Evolutionary conservation across 2,329 filamentous ascomycete species (phyloP).

Genomic region (Cercospora brassicicola): DNA sequence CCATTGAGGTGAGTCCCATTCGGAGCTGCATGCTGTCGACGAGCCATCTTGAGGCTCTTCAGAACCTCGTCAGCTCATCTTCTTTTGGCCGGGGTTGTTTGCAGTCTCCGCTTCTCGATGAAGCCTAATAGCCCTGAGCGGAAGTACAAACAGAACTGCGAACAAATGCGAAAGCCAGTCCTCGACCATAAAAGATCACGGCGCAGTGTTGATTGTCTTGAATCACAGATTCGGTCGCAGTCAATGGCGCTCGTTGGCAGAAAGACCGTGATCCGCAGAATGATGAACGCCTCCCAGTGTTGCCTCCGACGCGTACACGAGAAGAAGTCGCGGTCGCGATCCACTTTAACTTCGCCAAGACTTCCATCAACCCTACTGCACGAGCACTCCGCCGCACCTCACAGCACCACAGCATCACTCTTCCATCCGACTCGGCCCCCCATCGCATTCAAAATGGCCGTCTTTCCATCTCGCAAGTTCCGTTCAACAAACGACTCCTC

Average conservation of each 20-base stretch:
- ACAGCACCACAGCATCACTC: background rate
- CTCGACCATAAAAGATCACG: background rate
- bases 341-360: constrained; percentile 2
- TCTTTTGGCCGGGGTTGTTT: background rate
- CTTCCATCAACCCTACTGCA: background rate
- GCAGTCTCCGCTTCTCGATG: background rate
- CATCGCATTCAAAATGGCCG: constrained; percentile 32
- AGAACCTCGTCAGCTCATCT: constrained; percentile 10
- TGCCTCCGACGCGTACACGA: constrained; percentile 10
- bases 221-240: background rate
- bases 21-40: constrained; percentile 29
- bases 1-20: constrained; percentile 29
- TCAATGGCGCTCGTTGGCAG: background rate
- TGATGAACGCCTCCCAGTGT: constrained; percentile 1
- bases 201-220: background rate
- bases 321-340: constrained; percentile 8
- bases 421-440: background rate
- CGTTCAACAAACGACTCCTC: constrained; percentile 66
- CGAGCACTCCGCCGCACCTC: background rate
- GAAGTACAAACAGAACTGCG: background rate
- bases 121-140: background rate
- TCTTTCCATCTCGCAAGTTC: constrained; percentile 52
- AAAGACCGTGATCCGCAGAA: background rate
- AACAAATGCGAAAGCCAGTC: background rate
- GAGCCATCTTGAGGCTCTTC: constrained; percentile 41